Base-by-base conservation (phyloP, 306 rosid genomes). In the Casuarina cunninghamiana region DNA sequence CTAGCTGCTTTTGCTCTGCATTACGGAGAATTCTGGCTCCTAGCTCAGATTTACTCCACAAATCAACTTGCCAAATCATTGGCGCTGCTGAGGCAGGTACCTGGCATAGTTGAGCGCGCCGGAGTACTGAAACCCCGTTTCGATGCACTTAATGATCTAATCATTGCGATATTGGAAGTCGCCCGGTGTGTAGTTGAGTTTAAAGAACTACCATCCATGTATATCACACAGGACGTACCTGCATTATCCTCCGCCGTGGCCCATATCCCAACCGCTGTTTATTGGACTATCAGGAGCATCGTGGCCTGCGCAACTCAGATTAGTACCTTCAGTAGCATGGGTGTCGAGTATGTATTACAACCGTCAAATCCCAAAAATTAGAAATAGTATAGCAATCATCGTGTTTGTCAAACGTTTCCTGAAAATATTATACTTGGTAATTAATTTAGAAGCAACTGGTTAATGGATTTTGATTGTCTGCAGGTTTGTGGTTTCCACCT, bases 21-120 rank as follows among this genome's bases (percentile, higher is more conserved):
- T 48, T 87, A 80, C 3, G 91, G 89, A 12, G 87, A 85, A 69
- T 87, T 85, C 72, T 84, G 85, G 87, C 83, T 85, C 19, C 91
- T 87, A 15, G 87, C 88, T 3, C 78, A 87, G 62, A 80, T 82
- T 72, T 79, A 87, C 60, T 63, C 81, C 1, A 70, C 85, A 44
- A 80, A 87, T 74, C 80, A 73, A 38, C 88, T 85, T 41, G 88
- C 87, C 46, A 84, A 83, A 83, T 78, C 91, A 63, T 78, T 87
- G 88, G 88, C 85, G 55, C 80, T 80, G 57, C 80, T 87, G 53
- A 87, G 69, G 77, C 88, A 84, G 69, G 75, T 87, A n/a, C 87
- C 88, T 13, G 82, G 82, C 13, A 75, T 84, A 80, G 54, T 87
- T 84, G 87, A 82, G 77, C 88, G 80, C 17, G 55, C 79, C 2